Evolutionary conservation across 352 stramenopile genomes (phyloP).

Genomic region (Globisporangium echinulatum): DNA sequence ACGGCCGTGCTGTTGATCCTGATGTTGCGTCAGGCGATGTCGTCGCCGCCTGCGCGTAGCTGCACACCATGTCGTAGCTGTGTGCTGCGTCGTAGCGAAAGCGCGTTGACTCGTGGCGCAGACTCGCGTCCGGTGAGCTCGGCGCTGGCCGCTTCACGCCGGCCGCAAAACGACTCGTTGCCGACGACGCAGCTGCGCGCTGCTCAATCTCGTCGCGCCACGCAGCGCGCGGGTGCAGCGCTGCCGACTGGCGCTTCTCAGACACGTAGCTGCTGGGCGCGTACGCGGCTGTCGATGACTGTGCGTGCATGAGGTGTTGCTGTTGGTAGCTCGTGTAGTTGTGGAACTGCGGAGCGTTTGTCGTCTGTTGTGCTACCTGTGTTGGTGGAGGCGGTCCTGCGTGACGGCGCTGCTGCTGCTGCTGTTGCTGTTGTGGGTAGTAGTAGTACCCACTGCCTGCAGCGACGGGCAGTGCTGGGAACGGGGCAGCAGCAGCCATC

Average conservation of each 20-base stretch:
- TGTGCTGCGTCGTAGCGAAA: background rate
- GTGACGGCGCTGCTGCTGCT: background rate
- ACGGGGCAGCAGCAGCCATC: slow-evolving; percentile 1
- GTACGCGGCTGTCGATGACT: background rate
- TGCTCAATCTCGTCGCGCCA: slow-evolving; percentile 11
- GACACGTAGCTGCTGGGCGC: slow-evolving; percentile 3
- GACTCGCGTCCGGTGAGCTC: background rate
- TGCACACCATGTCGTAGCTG: background rate
- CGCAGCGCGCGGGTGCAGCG: background rate
- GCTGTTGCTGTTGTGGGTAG: slow-evolving; percentile 2
- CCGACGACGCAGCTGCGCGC: background rate
- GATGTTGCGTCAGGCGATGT: background rate
- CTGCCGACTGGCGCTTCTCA: slow-evolving; percentile 5
- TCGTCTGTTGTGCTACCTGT: background rate
- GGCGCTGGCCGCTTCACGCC: slow-evolving; percentile 8
- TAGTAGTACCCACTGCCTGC: background rate
- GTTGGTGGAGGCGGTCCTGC: slow-evolving; percentile 1
- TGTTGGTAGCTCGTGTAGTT: slow-evolving; percentile 2
- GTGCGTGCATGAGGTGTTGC: background rate
- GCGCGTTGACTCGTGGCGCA: background rate
- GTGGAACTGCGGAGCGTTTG: background rate
- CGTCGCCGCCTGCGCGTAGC: background rate
- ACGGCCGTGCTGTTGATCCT: background rate
- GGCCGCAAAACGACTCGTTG: background rate
- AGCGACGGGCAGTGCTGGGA: background rate